Conservation (phyloP, 2,329 filamentous ascomycete genomes). For the Xylaria sp. region DNA sequence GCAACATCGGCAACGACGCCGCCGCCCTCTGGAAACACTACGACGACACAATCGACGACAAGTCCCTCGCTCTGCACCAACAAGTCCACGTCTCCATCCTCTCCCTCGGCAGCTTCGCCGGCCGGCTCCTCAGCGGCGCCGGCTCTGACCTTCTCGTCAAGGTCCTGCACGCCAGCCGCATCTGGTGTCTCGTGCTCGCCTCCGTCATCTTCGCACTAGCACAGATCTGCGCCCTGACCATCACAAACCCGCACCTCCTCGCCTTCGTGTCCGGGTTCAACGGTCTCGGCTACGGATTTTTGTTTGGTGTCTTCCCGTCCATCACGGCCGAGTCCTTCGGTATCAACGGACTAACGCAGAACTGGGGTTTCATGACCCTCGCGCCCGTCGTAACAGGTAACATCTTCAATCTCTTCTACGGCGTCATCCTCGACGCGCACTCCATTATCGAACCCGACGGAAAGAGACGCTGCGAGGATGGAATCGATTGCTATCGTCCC, state of each 20-base stretch:
- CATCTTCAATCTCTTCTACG: constrained; percentile 89
- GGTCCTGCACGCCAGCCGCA: constrained; percentile 69
- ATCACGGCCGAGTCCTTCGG: constrained; percentile 88
- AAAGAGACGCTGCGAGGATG: constrained; percentile 69
- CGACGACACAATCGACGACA: constrained; percentile 64
- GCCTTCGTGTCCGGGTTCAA: constrained; percentile 76
- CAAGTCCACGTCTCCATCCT: constrained; percentile 90
- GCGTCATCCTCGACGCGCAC: constrained; percentile 74
- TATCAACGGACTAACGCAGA: constrained; percentile 80
- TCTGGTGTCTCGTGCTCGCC: constrained; percentile 84
- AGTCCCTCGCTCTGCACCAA: constrained; percentile 75
- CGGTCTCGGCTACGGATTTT: constrained; percentile 83
- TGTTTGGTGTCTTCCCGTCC: constrained; percentile 91
- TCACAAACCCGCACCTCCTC: constrained; percentile 72
- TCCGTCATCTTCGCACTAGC: constrained; percentile 72
- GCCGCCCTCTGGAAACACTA: constrained; percentile 85
- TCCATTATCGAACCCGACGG: constrained; percentile 63
- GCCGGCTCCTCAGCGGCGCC: constrained; percentile 75
- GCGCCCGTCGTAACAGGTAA: constrained; percentile 84
- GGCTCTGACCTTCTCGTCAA: constrained; percentile 89
- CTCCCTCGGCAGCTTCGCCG: constrained; percentile 81
- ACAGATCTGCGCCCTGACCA: constrained; percentile 68
- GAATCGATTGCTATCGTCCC: constrained; percentile 70
- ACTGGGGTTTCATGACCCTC: constrained; percentile 94
- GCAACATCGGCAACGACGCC: constrained; percentile 89